Evolutionary conservation across 768 basidiomycete genomes (phyloP).

Genomic region (Scleroderma bovista): DNA sequence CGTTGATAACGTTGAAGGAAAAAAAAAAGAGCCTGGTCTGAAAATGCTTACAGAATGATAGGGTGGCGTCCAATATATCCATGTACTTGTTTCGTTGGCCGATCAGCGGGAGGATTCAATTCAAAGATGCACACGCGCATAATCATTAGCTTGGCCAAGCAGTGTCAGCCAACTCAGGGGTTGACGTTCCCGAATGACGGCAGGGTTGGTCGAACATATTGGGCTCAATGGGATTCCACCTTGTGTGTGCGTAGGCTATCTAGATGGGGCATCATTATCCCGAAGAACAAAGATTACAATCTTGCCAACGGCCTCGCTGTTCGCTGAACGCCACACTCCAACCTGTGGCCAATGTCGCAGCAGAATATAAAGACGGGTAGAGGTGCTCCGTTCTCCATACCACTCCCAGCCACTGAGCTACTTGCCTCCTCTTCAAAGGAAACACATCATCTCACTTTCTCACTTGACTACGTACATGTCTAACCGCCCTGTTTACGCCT

Average conservation of each 20-base stretch:
- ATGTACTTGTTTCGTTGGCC: background rate
- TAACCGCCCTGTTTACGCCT: slow-evolving; percentile 7
- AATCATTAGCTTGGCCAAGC: slow-evolving; percentile 1
- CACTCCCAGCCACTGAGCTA: background rate
- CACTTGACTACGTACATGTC: slow-evolving; percentile 10
- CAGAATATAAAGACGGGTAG: slow-evolving; percentile 5
- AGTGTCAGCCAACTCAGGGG: background rate
- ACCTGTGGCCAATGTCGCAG: slow-evolving; percentile 21
- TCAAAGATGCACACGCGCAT: too few species aligned
- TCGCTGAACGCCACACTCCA: too few species aligned
- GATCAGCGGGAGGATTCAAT: background rate
- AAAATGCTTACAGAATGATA: too few species aligned
- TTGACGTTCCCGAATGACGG: background rate
- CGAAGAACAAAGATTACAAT: background rate
- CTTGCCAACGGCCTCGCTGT: slow-evolving; percentile 7
- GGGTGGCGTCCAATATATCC: background rate
- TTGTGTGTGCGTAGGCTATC: background rate
- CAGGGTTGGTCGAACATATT: background rate
- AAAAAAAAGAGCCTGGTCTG: too few species aligned
- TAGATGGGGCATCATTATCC: background rate
- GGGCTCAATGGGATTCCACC: too few species aligned
- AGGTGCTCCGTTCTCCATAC: background rate
- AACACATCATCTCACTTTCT: background rate
- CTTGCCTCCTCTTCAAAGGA: background rate
- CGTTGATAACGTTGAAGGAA: background rate